Conservation (phyloP, 2,329 filamentous ascomycete species). For the Scytalidium sp. region DNA sequence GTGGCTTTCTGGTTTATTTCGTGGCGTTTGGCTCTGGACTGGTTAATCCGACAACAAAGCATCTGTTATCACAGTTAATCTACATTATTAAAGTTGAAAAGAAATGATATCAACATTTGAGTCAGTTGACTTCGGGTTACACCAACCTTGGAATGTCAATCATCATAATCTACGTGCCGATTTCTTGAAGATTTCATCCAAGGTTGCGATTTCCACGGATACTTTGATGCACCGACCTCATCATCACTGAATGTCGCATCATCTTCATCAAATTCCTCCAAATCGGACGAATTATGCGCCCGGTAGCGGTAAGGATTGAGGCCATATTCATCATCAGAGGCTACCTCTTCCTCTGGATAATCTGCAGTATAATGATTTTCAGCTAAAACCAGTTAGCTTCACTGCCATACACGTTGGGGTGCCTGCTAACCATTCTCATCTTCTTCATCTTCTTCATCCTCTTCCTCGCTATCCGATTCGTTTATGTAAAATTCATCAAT, state of each 20-base stretch:
- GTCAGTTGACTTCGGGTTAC: not conserved
- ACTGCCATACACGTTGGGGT: not conserved
- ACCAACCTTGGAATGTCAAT: conserved; percentile 3
- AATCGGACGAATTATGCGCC: conserved; percentile 31
- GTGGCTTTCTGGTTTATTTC: not conserved
- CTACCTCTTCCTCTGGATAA: conserved; percentile 77
- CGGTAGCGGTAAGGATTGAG: conserved; percentile 53
- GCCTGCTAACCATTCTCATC: conserved; percentile 58
- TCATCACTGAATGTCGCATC: conserved; percentile 22
- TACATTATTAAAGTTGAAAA: not conserved
- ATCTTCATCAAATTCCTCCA: conserved; percentile 25
- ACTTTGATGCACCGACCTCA: conserved; percentile 19
- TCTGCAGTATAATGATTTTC: conserved; percentile 78
- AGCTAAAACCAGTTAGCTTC: conserved; percentile 40
- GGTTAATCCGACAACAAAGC: not conserved
- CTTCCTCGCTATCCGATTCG: conserved; percentile 58
- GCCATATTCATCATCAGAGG: conserved; percentile 65
- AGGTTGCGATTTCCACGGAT: conserved; percentile 21
- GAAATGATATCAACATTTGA: not conserved
- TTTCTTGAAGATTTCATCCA: conserved; percentile 8
- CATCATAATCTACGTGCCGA: conserved; percentile 6
- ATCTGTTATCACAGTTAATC: not conserved
- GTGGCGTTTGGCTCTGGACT: not conserved
- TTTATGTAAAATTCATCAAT: conserved; percentile 58
- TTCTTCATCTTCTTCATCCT: conserved; percentile 61